phyloP scores from a whole-genome alignment of 805 yeast genomes.

The Priceomyces castillae region DNA sequence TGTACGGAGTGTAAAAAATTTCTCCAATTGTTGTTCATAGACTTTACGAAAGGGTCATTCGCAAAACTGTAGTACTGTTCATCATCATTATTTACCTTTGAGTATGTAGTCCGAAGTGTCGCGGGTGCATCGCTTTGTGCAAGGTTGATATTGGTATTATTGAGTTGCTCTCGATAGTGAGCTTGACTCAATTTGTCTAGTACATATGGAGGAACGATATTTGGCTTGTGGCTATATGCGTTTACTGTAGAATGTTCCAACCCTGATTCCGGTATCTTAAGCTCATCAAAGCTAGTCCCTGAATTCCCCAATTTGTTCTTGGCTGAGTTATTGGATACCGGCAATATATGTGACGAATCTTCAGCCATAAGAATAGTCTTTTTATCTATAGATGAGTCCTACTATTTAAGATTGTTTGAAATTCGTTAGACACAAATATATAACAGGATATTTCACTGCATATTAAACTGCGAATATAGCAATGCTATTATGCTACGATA shows the following conservation, averaged over 20 bases:
- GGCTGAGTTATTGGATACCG: not conserved
- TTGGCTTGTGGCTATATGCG: constrained; percentile 35
- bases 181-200: constrained; percentile 50
- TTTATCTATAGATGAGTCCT: not conserved
- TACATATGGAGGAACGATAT: constrained; percentile 60
- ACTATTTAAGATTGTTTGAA: not conserved
- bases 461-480: not conserved
- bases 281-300: not conserved
- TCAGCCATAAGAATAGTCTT: not conserved
- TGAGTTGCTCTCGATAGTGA: constrained; percentile 37
- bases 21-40: constrained; percentile 50
- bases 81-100: constrained; percentile 19
- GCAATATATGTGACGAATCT: not conserved
- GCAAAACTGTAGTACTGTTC: constrained; percentile 34
- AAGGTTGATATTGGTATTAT: constrained; percentile 28
- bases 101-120: constrained; percentile 7
- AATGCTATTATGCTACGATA: not conserved
- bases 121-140: constrained; percentile 10
- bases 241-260: constrained; percentile 26
- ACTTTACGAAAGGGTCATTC: constrained; percentile 36
- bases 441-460: not conserved
- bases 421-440: not conserved
- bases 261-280: constrained; percentile 7
- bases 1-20: constrained; percentile 47
- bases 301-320: not conserved